Evolutionary conservation across 371 early-diverging fungal species (phyloP), one percentile per base, ranked within the genome.

Genomic region (Circinella minor): DNA sequence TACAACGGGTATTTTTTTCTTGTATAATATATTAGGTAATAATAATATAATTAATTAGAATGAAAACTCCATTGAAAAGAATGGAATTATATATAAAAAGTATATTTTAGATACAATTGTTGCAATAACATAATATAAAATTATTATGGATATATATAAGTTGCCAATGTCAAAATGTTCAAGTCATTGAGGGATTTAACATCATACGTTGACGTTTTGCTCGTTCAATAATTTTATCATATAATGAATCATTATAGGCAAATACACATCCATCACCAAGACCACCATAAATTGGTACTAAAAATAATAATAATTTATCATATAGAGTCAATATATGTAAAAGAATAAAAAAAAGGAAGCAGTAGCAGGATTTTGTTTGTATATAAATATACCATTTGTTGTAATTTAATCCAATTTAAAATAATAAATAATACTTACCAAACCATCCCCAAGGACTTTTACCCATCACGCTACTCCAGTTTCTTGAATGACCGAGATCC

Each of bases 401-500:
- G 15, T 43, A 62, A 36, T 61, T 38, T 47, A 47, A 15, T 47
- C 11, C 47, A 47, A 11, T 15, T 15, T 3, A 47, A 15, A 47
- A 54, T 7, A 54, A 20, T 10, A 72, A 39, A 49, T 36, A 38
- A 49, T 14, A 70, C 77, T 81, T 79, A 85, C 85, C 34, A 69
- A 82, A 80, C 85, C 85, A 83, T 11, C 68, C 71, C 54, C 63
- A 65, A 1, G 72, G 68, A 39, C 55, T 74, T 17, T 66, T 69
- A 13, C 86, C 86, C 86, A 85, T 85, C 3, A 85, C 81, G 15
- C 68, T 55, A 14, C 70, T 71, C 86, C 86, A 85, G 39, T 85
- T 85, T 10, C 74, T 61, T 8, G 65, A 66, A 36, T 66, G 74
- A 0, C 86, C 85, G 17, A 83, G 38, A 59, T 85, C 79, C 76